A percentile compares a stretch with the other conserved stretches of the same genome.
These are phyloP conservation scores for Colletotrichum caudatum DNA, from an alignment of 2,329 filamentous ascomycete genomes.

Conservation along the genomic window DNA sequence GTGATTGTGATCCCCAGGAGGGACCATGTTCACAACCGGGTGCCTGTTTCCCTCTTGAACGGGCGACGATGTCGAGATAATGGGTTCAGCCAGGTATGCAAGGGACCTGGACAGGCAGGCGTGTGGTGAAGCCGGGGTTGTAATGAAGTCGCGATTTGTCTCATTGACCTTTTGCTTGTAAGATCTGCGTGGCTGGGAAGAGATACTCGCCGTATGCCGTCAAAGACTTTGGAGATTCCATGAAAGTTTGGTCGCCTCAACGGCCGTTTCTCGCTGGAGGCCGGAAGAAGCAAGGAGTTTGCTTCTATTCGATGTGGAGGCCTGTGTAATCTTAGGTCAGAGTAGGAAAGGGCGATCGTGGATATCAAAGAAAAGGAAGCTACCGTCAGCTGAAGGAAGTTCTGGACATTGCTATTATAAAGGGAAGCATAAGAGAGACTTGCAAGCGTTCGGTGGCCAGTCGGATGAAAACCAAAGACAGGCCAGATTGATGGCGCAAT, in stretches of 20 bases:
- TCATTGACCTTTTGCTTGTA: not conserved
- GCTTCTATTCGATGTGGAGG: not conserved
- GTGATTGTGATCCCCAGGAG: not conserved
- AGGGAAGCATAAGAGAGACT: not conserved
- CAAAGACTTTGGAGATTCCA: not conserved
- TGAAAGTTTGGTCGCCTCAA: not conserved
- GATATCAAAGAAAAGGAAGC: not conserved
- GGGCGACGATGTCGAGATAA: not conserved
- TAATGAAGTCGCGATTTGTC: not conserved
- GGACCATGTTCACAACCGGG: not conserved
- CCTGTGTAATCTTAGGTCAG: too few relatives aligned
- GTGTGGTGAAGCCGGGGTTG: not conserved
- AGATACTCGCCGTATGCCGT: not conserved
- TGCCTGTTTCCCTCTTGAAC: not conserved
- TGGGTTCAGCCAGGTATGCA: not conserved
- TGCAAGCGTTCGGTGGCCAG: not conserved
- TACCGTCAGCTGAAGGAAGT: not conserved
- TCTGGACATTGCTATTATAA: too few relatives aligned
- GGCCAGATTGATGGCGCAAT: not conserved
- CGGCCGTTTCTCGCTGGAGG: not conserved
- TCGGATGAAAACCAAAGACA: not conserved
- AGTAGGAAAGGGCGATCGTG: not conserved
- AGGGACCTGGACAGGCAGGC: not conserved
- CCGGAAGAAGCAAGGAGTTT: not conserved
- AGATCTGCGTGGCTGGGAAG: not conserved